Conservation (phyloP, 177 flowering plant species). For the Vitis hybrid region DNA sequence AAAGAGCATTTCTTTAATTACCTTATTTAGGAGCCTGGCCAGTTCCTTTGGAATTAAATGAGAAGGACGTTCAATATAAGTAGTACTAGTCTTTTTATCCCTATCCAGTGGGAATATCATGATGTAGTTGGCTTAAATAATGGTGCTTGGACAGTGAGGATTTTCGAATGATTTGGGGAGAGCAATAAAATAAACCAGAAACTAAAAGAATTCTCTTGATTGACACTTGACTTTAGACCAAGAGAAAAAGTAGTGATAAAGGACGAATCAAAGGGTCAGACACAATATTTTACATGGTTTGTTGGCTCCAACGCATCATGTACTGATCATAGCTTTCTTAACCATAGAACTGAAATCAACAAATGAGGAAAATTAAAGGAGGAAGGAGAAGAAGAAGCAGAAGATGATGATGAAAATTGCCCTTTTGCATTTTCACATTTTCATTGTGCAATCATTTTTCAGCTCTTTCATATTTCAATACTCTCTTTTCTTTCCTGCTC, state of each 20-base stretch:
- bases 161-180: background rate
- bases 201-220: background rate
- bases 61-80: too few species aligned
- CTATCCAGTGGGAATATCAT: too few species aligned
- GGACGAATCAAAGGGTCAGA: background rate
- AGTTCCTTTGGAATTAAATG: too few species aligned
- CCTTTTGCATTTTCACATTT: slow-evolving; percentile 1
- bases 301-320: background rate
- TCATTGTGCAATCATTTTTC: background rate
- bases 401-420: background rate
- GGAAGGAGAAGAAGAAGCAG: background rate
- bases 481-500: slow-evolving; percentile 12
- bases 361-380: background rate
- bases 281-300: background rate
- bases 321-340: background rate
- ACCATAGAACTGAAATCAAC: background rate
- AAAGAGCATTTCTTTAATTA: too few species aligned
- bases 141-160: too few species aligned
- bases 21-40: too few species aligned
- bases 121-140: too few species aligned
- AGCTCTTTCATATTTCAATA: slow-evolving; percentile 1
- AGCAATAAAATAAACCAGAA: too few species aligned
- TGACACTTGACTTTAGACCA: background rate
- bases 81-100: too few species aligned
- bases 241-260: background rate